phyloP scores from a whole-genome alignment of 768 basidiomycete species.

The Boletus insuetus region DNA sequence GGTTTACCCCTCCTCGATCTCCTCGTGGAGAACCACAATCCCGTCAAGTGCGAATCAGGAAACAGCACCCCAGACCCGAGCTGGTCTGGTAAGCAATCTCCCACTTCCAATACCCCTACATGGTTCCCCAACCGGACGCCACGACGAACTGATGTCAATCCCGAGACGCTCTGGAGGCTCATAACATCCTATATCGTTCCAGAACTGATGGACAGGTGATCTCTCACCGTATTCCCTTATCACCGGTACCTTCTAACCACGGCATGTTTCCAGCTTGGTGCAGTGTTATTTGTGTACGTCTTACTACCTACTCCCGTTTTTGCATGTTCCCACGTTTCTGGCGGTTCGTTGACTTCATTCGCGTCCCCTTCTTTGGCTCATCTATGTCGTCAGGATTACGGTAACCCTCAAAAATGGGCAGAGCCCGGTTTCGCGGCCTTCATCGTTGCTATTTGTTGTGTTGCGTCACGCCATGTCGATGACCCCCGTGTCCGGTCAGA shows the following conservation, averaged over 20 bases:
- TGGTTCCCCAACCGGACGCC: slow-evolving; percentile 87
- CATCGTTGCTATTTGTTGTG: slow-evolving; percentile 88
- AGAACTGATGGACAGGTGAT: slow-evolving; percentile 90
- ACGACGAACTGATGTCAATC: slow-evolving; percentile 74
- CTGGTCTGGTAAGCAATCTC: slow-evolving; percentile 32
- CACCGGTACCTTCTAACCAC: slow-evolving; percentile 12
- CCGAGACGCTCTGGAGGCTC: slow-evolving; percentile 82
- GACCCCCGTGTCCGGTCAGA: slow-evolving; percentile 86
- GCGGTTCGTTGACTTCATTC: slow-evolving; percentile 44
- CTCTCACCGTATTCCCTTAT: slow-evolving; percentile 15
- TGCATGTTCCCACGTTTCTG: slow-evolving; percentile 88
- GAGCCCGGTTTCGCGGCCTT: slow-evolving; percentile 94
- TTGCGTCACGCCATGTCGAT: slow-evolving; percentile 90
- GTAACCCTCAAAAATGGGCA: slow-evolving; percentile 92
- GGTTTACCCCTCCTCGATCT: slow-evolving; percentile 86
- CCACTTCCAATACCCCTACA: slow-evolving; percentile 38
- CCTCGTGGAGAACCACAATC: slow-evolving; percentile 67
- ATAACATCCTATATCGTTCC: slow-evolving; percentile 85
- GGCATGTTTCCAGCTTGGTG: slow-evolving; percentile 51
- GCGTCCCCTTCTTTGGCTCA: slow-evolving; percentile 14
- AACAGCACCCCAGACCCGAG: slow-evolving; percentile 25
- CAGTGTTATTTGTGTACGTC: slow-evolving; percentile 88
- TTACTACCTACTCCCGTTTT: slow-evolving; percentile 89
- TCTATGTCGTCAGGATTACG: slow-evolving; percentile 65
- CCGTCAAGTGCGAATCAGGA: slow-evolving; percentile 35